Evolutionary conservation across 495 filamentous ascomycete genomes (phyloP).

Genomic region (Penicillium verhagenii): DNA sequence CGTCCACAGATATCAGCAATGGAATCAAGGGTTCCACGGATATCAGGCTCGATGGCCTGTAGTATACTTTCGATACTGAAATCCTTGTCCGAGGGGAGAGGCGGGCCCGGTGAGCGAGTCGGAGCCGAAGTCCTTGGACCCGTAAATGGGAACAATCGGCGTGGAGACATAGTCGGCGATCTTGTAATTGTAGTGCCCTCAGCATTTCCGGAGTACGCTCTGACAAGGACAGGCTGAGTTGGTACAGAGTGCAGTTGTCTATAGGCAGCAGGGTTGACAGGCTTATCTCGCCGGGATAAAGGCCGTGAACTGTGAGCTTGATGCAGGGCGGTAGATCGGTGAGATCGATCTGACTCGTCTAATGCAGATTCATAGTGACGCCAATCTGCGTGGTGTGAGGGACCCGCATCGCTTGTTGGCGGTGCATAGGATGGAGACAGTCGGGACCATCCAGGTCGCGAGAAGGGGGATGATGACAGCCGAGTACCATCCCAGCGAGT

Average conservation of each 20-base stretch:
- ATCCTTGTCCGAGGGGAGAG: conserved; percentile 49
- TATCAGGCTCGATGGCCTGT: conserved; percentile 57
- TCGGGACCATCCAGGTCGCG: conserved; percentile 34
- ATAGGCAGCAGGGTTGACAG: conserved; percentile 11
- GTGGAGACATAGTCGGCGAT: conserved; percentile 32
- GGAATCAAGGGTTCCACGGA: conserved; percentile 54
- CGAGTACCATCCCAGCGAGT: conserved; percentile 30
- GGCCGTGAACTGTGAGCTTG: conserved; percentile 30
- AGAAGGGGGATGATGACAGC: conserved; percentile 30
- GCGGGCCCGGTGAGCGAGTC: conserved; percentile 19
- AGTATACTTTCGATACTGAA: conserved; percentile 63
- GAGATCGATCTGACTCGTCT: conserved; percentile 29
- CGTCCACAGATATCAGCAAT: conserved; percentile 65
- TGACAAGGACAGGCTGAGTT: conserved; percentile 46
- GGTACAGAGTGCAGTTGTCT: conserved; percentile 25
- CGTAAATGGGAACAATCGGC: conserved; percentile 33
- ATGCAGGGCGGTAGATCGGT: conserved; percentile 30
- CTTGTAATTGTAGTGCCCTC: conserved; percentile 19
- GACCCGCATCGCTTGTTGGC: conserved; percentile 19
- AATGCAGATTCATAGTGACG: conserved; percentile 26
- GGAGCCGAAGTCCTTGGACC: conserved; percentile 13
- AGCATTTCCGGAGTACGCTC: conserved; percentile 41
- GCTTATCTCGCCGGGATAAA: conserved; percentile 22
- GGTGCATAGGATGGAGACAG: conserved; percentile 26
- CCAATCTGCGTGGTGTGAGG: conserved; percentile 21